Base-by-base conservation (phyloP, 169 alveolate genomes). In the Plasmodium relictum region DNA sequence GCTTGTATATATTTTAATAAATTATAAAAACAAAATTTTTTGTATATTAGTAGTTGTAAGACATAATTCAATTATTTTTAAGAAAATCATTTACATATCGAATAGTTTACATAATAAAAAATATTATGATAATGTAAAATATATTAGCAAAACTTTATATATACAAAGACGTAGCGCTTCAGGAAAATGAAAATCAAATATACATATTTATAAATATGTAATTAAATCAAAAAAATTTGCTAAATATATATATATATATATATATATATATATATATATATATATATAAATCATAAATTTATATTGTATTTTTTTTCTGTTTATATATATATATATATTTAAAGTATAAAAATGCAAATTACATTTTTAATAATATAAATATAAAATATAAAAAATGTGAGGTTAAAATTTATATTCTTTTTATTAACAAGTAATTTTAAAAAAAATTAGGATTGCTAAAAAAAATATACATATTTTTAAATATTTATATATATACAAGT, bases 371-470 rank as follows among this genome's bases (percentile, higher is more conserved):
- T n/a, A n/a, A n/a, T 45, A 42, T 18, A 22, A 14, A 24, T 69
- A 65, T 69, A 22, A 42, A 66, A 12, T 10, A 24, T 20, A 41
- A 69, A 69, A 69, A 22, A 69, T 69, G 78, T 42, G 24, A 69
- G 61, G 61, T 48, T 44, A 22, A 20, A 44, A 48, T 48, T 18
- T 16, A 6, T 69, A 24, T 62, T 69, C 61, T 42, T 39, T 20
- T 69, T 45, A 42, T 44, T 59, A 20, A 69, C 78, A 18, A 69
- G 78, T 69, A 45, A 69, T 44, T 69, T 14, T 69, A 44, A 69
- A 69, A 50, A 69, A 42, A 18, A 42, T 42, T 44, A 22, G 44
- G 78, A 18, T 18, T 69, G 39, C 16, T 3, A 20, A 20, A 16
- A 45, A 22, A 69, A 7, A 69, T 41, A 41, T 5, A 22, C 48